phyloP scores from a whole-genome alignment of 2,329 filamentous ascomycete genomes.

The Elsinoe australis region DNA sequence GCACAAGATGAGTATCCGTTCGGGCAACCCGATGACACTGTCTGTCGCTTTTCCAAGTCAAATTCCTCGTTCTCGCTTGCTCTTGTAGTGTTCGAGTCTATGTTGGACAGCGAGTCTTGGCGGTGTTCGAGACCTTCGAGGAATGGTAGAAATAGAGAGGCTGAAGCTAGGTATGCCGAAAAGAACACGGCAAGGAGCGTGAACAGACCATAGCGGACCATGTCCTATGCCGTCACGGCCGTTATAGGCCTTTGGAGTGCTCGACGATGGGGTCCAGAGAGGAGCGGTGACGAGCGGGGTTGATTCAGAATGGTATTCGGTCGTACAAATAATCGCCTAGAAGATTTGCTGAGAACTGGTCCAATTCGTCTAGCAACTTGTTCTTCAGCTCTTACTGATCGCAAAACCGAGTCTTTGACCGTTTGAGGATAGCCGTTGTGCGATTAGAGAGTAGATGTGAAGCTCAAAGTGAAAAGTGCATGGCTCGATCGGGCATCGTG shows the following conservation, averaged over 20 bases:
- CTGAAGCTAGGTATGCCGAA: not conserved
- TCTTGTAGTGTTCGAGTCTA: not conserved
- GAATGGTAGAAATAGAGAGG: constrained; percentile 17
- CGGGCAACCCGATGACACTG: constrained; percentile 40
- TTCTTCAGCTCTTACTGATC: too few relatives aligned
- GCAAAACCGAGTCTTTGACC: too few relatives aligned
- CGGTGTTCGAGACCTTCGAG: constrained; percentile 9
- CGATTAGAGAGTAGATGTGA: not conserved
- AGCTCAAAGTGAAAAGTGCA: not conserved
- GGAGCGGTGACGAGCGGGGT: not conserved
- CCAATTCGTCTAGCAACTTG: too few relatives aligned
- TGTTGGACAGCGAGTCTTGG: constrained; percentile 10
- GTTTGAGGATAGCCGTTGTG: constrained; percentile 13
- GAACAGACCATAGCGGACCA: not conserved
- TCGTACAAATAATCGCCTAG: not conserved
- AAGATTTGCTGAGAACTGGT: not conserved
- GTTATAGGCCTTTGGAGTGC: too few relatives aligned
- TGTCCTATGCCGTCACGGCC: too few relatives aligned
- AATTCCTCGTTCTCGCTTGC: constrained; percentile 5
- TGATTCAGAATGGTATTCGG: not conserved
- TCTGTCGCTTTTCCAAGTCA: constrained; percentile 31
- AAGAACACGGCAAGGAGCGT: not conserved
- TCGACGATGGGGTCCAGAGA: not conserved
- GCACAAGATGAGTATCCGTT: constrained; percentile 46
- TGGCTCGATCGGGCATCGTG: constrained; percentile 5